These are phyloP conservation scores for Pseudonitzschia multiseries DNA, from an alignment of 108 stramenopile genomes.

Conservation along the genomic window DNA sequence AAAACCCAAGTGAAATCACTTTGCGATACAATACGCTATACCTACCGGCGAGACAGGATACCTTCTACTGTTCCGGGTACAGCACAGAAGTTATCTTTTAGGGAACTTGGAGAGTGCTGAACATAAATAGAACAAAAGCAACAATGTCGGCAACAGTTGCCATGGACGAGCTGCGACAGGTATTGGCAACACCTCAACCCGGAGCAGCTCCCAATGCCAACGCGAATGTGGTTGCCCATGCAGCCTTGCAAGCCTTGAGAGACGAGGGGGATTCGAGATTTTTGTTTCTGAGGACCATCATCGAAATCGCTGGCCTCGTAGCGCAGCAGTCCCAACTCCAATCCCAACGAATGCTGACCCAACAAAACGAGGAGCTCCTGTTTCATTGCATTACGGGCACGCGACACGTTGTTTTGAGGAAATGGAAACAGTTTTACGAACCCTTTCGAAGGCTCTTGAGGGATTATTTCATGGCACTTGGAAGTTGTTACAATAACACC, in stretches of 20 bases:
- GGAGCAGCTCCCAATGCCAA: constrained; percentile 19
- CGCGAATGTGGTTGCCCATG: constrained; percentile 48
- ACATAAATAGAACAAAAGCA: neutral
- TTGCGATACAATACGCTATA: too few species aligned
- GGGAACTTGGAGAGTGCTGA: neutral
- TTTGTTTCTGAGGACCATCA: constrained; percentile 64
- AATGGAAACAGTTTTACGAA: constrained; percentile 47
- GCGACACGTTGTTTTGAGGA: constrained; percentile 61
- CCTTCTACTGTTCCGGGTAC: too few species aligned
- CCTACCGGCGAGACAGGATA: too few species aligned
- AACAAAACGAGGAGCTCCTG: constrained; percentile 62
- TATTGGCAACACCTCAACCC: constrained; percentile 55
- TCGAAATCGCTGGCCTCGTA: constrained; percentile 44
- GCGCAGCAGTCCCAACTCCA: constrained; percentile 11
- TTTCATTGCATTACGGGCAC: constrained; percentile 81
- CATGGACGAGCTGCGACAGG: constrained; percentile 48
- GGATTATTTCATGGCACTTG: constrained; percentile 61
- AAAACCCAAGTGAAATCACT: too few species aligned
- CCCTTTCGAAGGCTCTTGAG: constrained; percentile 45
- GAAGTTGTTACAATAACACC: constrained; percentile 27
- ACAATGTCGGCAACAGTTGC: constrained; percentile 17
- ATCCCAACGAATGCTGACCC: constrained; percentile 7
- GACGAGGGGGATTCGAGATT: constrained; percentile 66
- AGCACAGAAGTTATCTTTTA: too few species aligned
- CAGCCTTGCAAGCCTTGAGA: constrained; percentile 68